Evolutionary conservation across 2,329 filamentous ascomycete genomes (phyloP), one percentile per base, ranked within the genome.

Genomic region (Leptosphaerulina australis): DNA sequence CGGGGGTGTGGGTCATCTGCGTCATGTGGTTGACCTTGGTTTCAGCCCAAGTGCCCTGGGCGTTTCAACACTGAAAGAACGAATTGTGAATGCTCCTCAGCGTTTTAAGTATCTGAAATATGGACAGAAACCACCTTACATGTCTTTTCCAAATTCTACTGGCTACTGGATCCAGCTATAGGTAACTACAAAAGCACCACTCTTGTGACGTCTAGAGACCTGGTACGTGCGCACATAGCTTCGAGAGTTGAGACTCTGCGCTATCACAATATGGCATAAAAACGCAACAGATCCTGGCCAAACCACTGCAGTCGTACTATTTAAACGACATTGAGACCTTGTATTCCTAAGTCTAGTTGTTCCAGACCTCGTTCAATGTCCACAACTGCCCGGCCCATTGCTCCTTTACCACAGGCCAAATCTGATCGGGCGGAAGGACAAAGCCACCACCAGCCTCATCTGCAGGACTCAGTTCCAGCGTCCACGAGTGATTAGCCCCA

Each of bases 361-460:
- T 44, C 58, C 55, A 59, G 0, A 64, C 56, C 47, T 64, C 41
- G 4, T 54, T 57, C 40, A 64, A 44, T 22, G 57, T 45, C 53
- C 53, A 63, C 44, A 56, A 25, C 44, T 68, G 66, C 12, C 67
- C 78, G n/a, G 68, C 76, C 70, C 72, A 79, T 22, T 75, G 72
- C 64, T 81, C 79, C 57, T 73, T 64, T 2, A 71, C 75, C 21
- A 70, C 74, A 5, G 76, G 75, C 59, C 70, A 55, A 57, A 81
- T 81, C 64, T 79, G 73, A 33, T 66, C 67, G 0, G 77, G 68
- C 2, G 77, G 76, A 43, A 81, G 61, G 12, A 81, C 69, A 55
- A 81, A 81, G 0, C 79, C 79, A 55, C 74, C 71, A 12, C 67
- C 59, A 0, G 76, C 77, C 31, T 69, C 74, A 60, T 80, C 77